A percentile compares a stretch with the other conserved stretches of the same genome.
Conservation (phyloP, 1,284 basidiomycete genomes). For the Albatrellus sp. region DNA sequence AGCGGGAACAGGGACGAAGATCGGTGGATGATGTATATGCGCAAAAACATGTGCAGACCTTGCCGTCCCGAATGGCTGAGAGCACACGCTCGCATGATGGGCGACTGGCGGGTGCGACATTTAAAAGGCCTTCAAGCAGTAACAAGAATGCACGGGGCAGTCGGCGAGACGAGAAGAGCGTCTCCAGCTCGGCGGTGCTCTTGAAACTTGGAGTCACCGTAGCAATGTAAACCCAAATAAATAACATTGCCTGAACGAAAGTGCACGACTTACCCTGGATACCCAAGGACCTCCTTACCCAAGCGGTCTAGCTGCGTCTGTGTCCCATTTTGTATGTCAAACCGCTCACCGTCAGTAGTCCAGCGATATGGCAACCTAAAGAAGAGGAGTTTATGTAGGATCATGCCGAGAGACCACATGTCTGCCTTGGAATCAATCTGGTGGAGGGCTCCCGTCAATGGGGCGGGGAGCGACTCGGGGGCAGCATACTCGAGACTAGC, state of each 20-base stretch:
- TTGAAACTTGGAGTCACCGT: constrained; percentile 38
- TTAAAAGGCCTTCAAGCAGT: constrained; percentile 61
- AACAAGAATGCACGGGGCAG: constrained; percentile 59
- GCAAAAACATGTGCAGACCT: constrained; percentile 27
- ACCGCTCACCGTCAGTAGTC: constrained; percentile 38
- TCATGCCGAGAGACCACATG: constrained; percentile 86
- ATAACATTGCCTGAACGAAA: background rate
- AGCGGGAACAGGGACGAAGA: constrained; percentile 9
- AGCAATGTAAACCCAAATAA: background rate
- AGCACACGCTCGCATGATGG: constrained; percentile 66
- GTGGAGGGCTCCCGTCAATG: constrained; percentile 48
- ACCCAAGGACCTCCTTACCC: constrained; percentile 63
- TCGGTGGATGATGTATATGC: no score
- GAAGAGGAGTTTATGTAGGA: constrained; percentile 84
- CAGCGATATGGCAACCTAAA: constrained; percentile 73
- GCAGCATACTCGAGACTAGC: constrained; percentile 70
- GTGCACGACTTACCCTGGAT: constrained; percentile 45
- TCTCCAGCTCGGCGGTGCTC: constrained; percentile 32
- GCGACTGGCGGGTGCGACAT: constrained; percentile 42
- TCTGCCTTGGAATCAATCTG: constrained; percentile 83
- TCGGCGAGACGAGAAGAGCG: constrained; percentile 52
- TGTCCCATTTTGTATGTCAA: background rate
- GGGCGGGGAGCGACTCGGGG: constrained; percentile 74
- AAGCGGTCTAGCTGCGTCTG: constrained; percentile 50
- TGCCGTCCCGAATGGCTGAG: constrained; percentile 50